Conservation (phyloP, 192 early-diverging fungal species). For the Jimgerdemannia lactiflua region DNA sequence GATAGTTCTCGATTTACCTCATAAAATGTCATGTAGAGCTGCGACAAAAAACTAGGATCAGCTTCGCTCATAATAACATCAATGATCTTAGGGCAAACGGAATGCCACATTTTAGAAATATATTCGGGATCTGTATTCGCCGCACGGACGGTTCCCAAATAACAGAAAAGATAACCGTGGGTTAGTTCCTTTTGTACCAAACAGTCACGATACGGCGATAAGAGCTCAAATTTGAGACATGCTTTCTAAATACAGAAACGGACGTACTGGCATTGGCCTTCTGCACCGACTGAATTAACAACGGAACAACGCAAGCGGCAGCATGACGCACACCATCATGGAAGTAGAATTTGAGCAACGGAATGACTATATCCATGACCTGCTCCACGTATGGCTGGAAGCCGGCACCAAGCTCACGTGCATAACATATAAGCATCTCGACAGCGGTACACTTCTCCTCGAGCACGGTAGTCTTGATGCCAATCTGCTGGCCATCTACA, state of each 20-base stretch:
- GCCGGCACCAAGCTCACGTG: slow-evolving; percentile 83
- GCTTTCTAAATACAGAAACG: too few relatives aligned
- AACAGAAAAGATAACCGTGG: too few relatives aligned
- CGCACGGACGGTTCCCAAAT: too few relatives aligned
- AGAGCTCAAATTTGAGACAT: too few relatives aligned
- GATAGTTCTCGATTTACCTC: slow-evolving; percentile 31
- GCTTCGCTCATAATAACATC: slow-evolving; percentile 77
- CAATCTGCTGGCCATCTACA: slow-evolving; percentile 91
- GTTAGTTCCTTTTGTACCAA: too few relatives aligned
- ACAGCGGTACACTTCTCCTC: slow-evolving; percentile 99
- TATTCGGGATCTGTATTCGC: slow-evolving; percentile 41
- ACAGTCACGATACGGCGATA: too few relatives aligned
- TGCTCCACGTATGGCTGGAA: slow-evolving; percentile 85
- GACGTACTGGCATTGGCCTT: slow-evolving; percentile 26
- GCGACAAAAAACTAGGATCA: slow-evolving; percentile 76
- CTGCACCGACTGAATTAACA: slow-evolving; percentile 64
- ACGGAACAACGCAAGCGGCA: slow-evolving; percentile 79
- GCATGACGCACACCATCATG: slow-evolving; percentile 95
- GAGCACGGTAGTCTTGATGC: slow-evolving; percentile 91
- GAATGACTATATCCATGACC: slow-evolving; percentile 84
- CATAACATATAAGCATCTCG: slow-evolving; percentile 97
- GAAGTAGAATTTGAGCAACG: slow-evolving; percentile 95
- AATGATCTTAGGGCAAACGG: slow-evolving; percentile 72
- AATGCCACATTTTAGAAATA: slow-evolving; percentile 67
- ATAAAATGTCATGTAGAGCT: slow-evolving; percentile 76